Evolutionary conservation across 768 basidiomycete genomes (phyloP).

Genomic region (Pholiota microspora): DNA sequence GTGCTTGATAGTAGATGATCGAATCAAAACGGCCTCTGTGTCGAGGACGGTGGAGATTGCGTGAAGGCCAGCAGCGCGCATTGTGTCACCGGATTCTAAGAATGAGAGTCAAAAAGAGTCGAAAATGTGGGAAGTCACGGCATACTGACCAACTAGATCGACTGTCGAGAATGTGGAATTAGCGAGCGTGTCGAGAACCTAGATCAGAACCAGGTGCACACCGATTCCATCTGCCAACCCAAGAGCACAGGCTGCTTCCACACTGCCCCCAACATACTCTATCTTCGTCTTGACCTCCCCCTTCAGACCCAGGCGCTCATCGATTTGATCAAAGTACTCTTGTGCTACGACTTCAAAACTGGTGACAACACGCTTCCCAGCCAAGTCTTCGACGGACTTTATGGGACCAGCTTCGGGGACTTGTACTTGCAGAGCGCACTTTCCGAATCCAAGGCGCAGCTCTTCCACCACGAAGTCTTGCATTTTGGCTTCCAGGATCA

Average conservation of each 20-base stretch:
- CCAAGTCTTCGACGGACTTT: slow-evolving; percentile 73
- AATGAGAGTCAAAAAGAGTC: background rate
- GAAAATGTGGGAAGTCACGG: background rate
- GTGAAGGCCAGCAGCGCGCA: slow-evolving; percentile 96
- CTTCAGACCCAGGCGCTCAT: slow-evolving; percentile 48
- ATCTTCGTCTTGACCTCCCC: slow-evolving; percentile 69
- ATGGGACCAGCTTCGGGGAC: slow-evolving; percentile 77
- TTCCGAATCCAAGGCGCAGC: slow-evolving; percentile 87
- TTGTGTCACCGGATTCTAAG: slow-evolving; percentile 96
- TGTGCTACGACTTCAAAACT: slow-evolving; percentile 89
- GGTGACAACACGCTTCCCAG: slow-evolving; percentile 91
- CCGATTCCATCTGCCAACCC: slow-evolving; percentile 97
- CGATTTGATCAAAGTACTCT: slow-evolving; percentile 71
- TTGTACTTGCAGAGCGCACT: slow-evolving; percentile 87
- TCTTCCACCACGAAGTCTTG: slow-evolving; percentile 72
- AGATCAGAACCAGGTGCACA: slow-evolving; percentile 34
- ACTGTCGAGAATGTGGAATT: slow-evolving; percentile 43
- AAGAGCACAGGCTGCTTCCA: slow-evolving; percentile 95
- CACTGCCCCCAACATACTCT: slow-evolving; percentile 95
- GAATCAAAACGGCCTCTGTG: slow-evolving; percentile 90
- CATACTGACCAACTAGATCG: slow-evolving; percentile 83
- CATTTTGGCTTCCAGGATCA: slow-evolving; percentile 90
- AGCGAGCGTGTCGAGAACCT: background rate
- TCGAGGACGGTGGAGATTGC: slow-evolving; percentile 87
- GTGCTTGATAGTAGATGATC: slow-evolving; percentile 63